These are phyloP conservation scores for Metarhizium rileyi DNA, from an alignment of 2,329 filamentous ascomycete species.

Conservation along the genomic window DNA sequence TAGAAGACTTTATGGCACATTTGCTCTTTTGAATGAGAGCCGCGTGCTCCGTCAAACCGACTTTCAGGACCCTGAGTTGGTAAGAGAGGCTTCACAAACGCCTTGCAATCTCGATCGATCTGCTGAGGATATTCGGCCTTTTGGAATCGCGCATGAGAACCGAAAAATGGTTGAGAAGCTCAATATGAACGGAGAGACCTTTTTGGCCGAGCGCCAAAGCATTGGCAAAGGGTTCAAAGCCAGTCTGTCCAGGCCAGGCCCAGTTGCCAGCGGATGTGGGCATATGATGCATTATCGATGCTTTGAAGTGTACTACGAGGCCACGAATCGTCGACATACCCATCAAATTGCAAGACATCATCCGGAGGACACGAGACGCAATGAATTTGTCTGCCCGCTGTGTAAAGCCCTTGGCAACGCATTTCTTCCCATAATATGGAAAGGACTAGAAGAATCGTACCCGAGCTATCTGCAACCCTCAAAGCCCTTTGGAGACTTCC, in stretches of 20 bases:
- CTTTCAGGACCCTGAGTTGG: slow-evolving; percentile 68
- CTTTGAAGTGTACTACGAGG: slow-evolving; percentile 84
- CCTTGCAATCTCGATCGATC: slow-evolving; percentile 77
- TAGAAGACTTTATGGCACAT: slow-evolving; percentile 80
- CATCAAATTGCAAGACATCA: slow-evolving; percentile 94
- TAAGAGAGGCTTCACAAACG: slow-evolving; percentile 70
- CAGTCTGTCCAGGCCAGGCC: slow-evolving; percentile 55
- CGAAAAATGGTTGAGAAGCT: slow-evolving; percentile 67
- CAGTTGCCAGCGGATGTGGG: slow-evolving; percentile 83
- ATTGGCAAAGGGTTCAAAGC: slow-evolving; percentile 84
- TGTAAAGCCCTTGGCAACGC: slow-evolving; percentile 95
- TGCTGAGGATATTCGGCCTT: slow-evolving; percentile 74
- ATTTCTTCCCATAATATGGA: slow-evolving; percentile 93
- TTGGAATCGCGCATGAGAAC: slow-evolving; percentile 85
- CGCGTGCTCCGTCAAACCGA: slow-evolving; percentile 81
- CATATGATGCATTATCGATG: slow-evolving; percentile 98
- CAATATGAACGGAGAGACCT: slow-evolving; percentile 59
- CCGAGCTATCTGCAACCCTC: slow-evolving; percentile 58
- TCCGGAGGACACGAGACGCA: slow-evolving; percentile 66
- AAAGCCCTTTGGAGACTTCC: slow-evolving; percentile 56
- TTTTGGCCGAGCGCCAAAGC: slow-evolving; percentile 66
- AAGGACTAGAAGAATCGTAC: slow-evolving; percentile 76
- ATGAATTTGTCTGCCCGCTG: slow-evolving; percentile 92
- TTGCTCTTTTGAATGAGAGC: slow-evolving; percentile 81
- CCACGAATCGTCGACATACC: slow-evolving; percentile 72